Conservation (phyloP, 164 flowering plant species). For the Paratinospora sagittata region DNA sequence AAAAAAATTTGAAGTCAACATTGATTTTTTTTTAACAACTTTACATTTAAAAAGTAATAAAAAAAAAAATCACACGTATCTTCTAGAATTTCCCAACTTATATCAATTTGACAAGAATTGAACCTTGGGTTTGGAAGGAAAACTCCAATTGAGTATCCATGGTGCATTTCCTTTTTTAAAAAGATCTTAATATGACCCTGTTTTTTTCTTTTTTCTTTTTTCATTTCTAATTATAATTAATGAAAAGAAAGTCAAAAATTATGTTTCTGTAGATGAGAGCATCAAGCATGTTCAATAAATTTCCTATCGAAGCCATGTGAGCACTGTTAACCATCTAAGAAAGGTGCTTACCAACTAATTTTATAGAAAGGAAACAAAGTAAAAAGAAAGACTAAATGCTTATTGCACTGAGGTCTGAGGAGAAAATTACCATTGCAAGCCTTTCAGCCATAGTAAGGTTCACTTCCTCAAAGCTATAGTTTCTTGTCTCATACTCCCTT, state of each 20-base stretch:
- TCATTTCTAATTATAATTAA: neutral
- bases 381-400: neutral
- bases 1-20: no score
- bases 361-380: neutral
- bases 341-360: neutral
- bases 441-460: constrained; percentile 80
- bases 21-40: no score
- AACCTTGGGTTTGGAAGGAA: neutral
- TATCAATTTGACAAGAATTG: neutral
- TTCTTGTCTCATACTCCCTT: constrained; percentile 90
- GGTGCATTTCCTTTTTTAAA: neutral
- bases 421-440: constrained; percentile 62
- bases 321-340: neutral
- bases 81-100: no score
- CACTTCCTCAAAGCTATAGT: constrained; percentile 88
- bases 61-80: no score
- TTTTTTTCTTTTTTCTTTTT: neutral
- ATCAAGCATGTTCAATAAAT: no score
- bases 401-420: neutral
- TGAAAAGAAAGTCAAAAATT: neutral
- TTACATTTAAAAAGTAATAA: no score
- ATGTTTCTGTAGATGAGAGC: neutral
- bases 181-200: neutral
- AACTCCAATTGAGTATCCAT: neutral
- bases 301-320: neutral